Evolutionary conservation across 768 basidiomycete genomes (phyloP), one percentile per base, ranked within the genome.

Genomic region (Tylopilus plumbeoviolaceoides): DNA sequence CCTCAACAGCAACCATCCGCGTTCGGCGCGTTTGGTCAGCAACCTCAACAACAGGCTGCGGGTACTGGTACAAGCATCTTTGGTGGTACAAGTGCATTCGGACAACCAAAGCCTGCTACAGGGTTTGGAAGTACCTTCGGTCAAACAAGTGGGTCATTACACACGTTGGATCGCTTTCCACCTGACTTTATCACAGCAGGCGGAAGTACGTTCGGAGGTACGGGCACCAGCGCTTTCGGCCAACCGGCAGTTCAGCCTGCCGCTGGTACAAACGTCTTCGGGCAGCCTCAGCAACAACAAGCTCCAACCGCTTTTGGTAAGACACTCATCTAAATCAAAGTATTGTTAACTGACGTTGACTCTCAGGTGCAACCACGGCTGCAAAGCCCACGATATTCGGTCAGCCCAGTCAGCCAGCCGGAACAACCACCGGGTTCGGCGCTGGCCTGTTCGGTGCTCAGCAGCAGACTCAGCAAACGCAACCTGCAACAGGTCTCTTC

Each of bases 11-110:
- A 72, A 50, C 63, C 68, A 7, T 65, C 73, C 31, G 68, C 74
- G 23, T 82, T 81, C 56, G 75, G 79, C 53, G 65, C 75, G 2
- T 86, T 87, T 65, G 78, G 79, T 30, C 81, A 80, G 23, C 81
- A 81, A 31, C 53, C 52, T 33, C 51, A 46, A 51, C 75, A 66
- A 54, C 59, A 77, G 64, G 59, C 75, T 63, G 45, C 68, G 60
- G 55, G 53, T 63, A 54, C 75, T 3, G 63, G 73, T 23, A 46
- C 56, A 11, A 44, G 57, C 40, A 56, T 70, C 15, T 77, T 76
- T 27, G 66, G 72, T 44, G 59, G 64, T 44, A 67, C 75, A 21
- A 42, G 41, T 39, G 25, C 63, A 25, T 70, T 70, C 23, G 70
- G 65, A 21, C 68, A 70, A 55, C 47, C 63, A 47, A 69, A 72